phyloP scores from a whole-genome alignment of 352 stramenopile genomes.

The Phytophthora constricta region DNA sequence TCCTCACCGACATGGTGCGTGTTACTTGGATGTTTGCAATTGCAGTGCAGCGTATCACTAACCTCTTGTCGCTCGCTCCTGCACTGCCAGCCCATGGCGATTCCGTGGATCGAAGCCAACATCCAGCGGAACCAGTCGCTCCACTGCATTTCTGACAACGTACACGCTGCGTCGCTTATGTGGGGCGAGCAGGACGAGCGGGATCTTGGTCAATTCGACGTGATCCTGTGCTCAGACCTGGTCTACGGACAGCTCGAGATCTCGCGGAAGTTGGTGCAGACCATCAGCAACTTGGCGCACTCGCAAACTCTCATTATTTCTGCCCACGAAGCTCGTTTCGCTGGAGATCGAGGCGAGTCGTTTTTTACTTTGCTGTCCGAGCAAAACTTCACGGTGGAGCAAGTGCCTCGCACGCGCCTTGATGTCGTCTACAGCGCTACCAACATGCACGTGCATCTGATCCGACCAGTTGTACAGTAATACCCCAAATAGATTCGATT shows the following conservation, averaged over 20 bases:
- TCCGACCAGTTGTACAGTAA: constrained; percentile 22
- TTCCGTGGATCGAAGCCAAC: constrained; percentile 62
- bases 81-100: constrained; percentile 35
- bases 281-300: constrained; percentile 46
- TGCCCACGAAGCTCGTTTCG: constrained; percentile 60
- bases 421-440: constrained; percentile 49
- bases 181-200: constrained; percentile 42
- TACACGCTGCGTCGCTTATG: constrained; percentile 42
- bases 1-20: constrained; percentile 59
- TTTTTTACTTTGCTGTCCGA: constrained; percentile 47
- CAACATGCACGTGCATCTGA: constrained; percentile 58
- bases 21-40: not conserved
- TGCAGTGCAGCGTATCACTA: constrained; percentile 2
- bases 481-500: not conserved
- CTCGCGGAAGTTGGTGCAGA: constrained; percentile 49
- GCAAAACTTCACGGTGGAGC: constrained; percentile 38
- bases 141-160: constrained; percentile 24
- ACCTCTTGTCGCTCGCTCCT: constrained; percentile 2
- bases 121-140: constrained; percentile 49
- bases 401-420: constrained; percentile 41
- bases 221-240: constrained; percentile 65
- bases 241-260: constrained; percentile 59
- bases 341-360: constrained; percentile 55
- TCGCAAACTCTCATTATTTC: constrained; percentile 48
- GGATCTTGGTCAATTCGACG: constrained; percentile 40